Evolutionary conservation across 331 rosid genomes (phyloP).

Genomic region (Quercus lobata): DNA sequence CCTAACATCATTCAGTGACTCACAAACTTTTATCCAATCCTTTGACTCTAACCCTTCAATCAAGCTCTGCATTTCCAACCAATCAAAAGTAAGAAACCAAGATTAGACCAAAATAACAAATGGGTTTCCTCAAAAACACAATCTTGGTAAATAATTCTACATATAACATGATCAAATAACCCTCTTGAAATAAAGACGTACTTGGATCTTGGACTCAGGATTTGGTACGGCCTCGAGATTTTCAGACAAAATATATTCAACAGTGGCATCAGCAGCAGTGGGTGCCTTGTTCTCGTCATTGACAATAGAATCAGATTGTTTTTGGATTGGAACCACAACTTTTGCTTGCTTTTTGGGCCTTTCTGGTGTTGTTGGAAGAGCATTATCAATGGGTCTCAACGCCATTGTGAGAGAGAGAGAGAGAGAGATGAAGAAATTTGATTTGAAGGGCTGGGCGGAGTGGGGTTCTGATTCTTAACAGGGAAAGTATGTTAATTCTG

Average conservation of each 20-base stretch:
- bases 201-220: conserved; percentile 65
- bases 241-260: conserved; percentile 69
- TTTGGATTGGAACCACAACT: conserved; percentile 36
- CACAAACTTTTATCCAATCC: conserved; percentile 77
- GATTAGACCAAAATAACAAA: background rate
- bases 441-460: background rate
- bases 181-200: conserved; percentile 5
- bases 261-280: conserved; percentile 40
- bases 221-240: conserved; percentile 66
- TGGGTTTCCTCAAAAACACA: background rate
- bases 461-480: background rate
- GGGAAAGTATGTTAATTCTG: background rate
- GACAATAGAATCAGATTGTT: conserved; percentile 27
- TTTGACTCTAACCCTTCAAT: conserved; percentile 63
- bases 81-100: no score
- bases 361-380: conserved; percentile 61
- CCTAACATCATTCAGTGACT: conserved; percentile 62
- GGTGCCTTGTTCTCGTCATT: conserved; percentile 65
- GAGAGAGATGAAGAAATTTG: background rate
- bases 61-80: conserved; percentile 42
- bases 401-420: conserved; percentile 43
- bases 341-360: conserved; percentile 77
- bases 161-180: background rate
- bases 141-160: background rate
- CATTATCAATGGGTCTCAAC: conserved; percentile 83